These are phyloP conservation scores for Bipolaris zeicola DNA, from an alignment of 2,329 filamentous ascomycete genomes.

Conservation along the genomic window DNA sequence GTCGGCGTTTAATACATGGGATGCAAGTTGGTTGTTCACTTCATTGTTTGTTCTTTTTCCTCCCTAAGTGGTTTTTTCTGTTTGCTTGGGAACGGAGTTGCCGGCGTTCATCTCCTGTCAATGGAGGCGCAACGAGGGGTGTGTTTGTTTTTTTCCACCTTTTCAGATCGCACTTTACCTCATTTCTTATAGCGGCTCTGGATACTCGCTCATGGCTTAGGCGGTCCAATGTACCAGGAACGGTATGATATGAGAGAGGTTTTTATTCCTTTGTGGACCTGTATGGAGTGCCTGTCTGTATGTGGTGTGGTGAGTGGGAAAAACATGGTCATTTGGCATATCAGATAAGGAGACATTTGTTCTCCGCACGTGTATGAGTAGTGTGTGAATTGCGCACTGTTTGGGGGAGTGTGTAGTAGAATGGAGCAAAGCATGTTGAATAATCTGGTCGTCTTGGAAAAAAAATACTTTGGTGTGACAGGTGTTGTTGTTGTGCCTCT, in stretches of 20 bases:
- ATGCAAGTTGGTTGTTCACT: constrained; percentile 35
- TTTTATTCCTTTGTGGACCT: constrained; percentile 34
- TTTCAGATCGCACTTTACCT: constrained; percentile 36
- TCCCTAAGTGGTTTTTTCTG: constrained; percentile 12
- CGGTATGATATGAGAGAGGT: constrained; percentile 31
- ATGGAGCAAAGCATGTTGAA: no score
- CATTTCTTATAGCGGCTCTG: constrained; percentile 46
- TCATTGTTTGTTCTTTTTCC: constrained; percentile 26
- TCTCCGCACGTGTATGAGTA: constrained; percentile 32
- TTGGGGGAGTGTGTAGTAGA: constrained; percentile 9
- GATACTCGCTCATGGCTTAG: constrained; percentile 44
- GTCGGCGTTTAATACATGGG: constrained; percentile 46
- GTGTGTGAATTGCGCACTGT: constrained; percentile 17
- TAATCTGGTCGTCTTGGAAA: no score
- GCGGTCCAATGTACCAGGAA: constrained; percentile 37
- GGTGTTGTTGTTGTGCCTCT: no score
- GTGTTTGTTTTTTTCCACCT: constrained; percentile 26
- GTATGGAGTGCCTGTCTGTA: constrained; percentile 1
- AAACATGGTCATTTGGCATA: constrained; percentile 11
- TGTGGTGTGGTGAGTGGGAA: constrained; percentile 8
- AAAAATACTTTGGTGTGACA: no score
- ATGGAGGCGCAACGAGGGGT: constrained; percentile 28
- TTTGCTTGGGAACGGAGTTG: constrained; percentile 20
- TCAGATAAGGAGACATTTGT: constrained; percentile 9
- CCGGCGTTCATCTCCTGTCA: constrained; percentile 32